Percentiles rank a stretch among this genome's conserved stretches.
Conservation (phyloP, 2,329 filamentous ascomycete genomes). For the Venturiaceae sp. region DNA sequence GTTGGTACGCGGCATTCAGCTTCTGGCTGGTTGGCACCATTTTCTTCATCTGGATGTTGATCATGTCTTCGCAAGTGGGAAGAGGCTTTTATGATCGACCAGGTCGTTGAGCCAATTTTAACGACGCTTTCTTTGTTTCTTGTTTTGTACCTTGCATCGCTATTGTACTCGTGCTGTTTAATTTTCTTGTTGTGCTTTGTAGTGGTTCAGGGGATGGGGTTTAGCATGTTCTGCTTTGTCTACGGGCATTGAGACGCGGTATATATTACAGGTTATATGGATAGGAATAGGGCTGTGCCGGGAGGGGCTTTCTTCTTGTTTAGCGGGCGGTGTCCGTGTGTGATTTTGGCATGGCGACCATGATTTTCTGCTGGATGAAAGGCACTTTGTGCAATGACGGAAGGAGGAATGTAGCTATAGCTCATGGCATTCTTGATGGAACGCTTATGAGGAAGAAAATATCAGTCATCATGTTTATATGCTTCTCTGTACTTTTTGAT, state of each 20-base stretch:
- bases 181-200: not conserved
- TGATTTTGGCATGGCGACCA: not conserved
- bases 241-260: not conserved
- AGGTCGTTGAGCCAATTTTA: not conserved
- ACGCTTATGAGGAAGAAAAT: not conserved
- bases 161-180: not conserved
- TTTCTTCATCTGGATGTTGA: constrained; percentile 58
- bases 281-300: not conserved
- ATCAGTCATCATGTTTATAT: no score
- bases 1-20: constrained; percentile 53
- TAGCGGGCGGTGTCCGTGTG: not conserved
- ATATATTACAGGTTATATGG: not conserved
- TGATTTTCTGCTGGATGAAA: not conserved
- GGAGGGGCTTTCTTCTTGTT: not conserved
- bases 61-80: constrained; percentile 50
- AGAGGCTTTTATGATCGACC: constrained; percentile 30
- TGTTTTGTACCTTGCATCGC: not conserved
- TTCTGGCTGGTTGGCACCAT: constrained; percentile 54
- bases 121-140: not conserved
- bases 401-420: not conserved
- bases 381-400: not conserved
- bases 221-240: not conserved
- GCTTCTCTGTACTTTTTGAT: no score
- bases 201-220: no score
- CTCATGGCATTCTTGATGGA: not conserved